Conservation (phyloP, 2,329 filamentous ascomycete species). For the Alternaria rosae region DNA sequence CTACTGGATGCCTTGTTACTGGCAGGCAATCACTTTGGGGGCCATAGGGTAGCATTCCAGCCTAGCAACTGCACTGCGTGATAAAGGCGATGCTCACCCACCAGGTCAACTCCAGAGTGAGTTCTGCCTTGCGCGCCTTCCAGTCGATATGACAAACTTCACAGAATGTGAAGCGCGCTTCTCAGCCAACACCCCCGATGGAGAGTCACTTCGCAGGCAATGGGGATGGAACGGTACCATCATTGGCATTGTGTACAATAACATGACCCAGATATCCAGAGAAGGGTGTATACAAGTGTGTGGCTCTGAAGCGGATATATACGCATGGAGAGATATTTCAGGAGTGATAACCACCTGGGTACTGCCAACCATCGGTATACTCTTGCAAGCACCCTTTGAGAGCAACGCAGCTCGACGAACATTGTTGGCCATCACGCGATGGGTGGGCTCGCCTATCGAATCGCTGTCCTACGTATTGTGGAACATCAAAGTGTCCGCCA, state of each 20-base stretch:
- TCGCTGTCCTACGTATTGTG: constrained; percentile 50
- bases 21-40: not conserved
- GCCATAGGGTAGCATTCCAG: not conserved
- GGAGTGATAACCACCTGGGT: constrained; percentile 53
- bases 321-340: constrained; percentile 42
- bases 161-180: constrained; percentile 5
- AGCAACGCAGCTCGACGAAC: constrained; percentile 51
- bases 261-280: constrained; percentile 39
- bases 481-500: constrained; percentile 52
- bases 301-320: constrained; percentile 41
- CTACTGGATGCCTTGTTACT: not conserved
- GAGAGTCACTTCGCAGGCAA: constrained; percentile 12
- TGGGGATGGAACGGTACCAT: constrained; percentile 33
- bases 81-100: not conserved
- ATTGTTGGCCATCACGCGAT: constrained; percentile 45
- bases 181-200: not conserved
- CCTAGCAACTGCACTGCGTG: not conserved
- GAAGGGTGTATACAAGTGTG: constrained; percentile 47
- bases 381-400: constrained; percentile 53
- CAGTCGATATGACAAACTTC: not conserved
- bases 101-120: not conserved
- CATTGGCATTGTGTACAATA: constrained; percentile 14
- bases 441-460: constrained; percentile 50
- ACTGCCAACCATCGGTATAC: constrained; percentile 48
- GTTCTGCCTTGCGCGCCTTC: not conserved